Evolutionary conservation across 257 asterid species (phyloP).

Genomic region (Gentiana macrophylla): DNA sequence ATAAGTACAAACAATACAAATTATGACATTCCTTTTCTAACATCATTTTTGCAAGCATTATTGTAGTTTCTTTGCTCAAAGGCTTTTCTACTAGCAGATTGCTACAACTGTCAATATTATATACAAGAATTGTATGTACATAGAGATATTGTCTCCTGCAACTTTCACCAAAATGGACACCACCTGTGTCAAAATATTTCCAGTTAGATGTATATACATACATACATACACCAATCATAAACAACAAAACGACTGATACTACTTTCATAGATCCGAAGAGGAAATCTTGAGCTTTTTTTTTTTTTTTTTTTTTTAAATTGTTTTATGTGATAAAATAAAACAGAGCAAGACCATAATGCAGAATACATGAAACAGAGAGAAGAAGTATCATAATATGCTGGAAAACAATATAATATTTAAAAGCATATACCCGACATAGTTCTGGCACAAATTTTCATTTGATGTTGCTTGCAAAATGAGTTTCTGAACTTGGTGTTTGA

Average conservation of each 20-base stretch:
- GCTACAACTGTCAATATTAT: not conserved
- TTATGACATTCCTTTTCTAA: no score
- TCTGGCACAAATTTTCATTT: conserved; percentile 89
- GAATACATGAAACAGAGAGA: not conserved
- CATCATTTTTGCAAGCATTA: no score
- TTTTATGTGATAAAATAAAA: no score
- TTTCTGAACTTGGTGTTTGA: conserved; percentile 87
- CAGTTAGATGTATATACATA: not conserved
- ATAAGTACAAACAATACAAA: no score
- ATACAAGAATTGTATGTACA: conserved; percentile 11
- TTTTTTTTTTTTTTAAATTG: no score
- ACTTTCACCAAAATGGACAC: conserved; percentile 94
- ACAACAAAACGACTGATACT: not conserved
- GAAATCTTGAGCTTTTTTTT: no score
- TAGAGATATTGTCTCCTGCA: not conserved
- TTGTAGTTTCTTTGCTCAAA: no score
- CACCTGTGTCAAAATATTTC: conserved; percentile 44
- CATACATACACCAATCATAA: not conserved
- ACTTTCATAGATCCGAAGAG: no score
- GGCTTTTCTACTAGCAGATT: no score
- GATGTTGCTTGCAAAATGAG: conserved; percentile 92
- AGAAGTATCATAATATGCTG: not conserved
- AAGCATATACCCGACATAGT: conserved; percentile 79
- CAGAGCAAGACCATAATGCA: no score
- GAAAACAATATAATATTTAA: not conserved